phyloP scores from a whole-genome alignment of 2,329 filamentous ascomycete species.

The Colletotrichum karsti region DNA sequence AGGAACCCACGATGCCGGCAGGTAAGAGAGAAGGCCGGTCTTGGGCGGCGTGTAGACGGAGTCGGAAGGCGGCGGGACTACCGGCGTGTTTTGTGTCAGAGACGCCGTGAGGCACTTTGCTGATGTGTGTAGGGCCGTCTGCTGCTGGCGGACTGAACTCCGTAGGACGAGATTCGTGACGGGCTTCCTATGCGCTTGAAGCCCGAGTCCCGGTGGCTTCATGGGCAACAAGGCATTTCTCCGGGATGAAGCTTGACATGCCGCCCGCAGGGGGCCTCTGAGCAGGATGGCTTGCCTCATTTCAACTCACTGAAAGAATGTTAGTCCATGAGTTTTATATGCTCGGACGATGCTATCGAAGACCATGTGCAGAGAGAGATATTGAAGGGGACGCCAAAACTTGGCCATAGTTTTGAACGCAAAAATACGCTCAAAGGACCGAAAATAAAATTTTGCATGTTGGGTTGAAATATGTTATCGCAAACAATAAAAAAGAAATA shows the following conservation, averaged over 20 bases:
- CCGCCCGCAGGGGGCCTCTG: constrained; percentile 4
- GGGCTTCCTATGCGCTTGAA: constrained; percentile 6
- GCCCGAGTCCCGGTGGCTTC: background rate
- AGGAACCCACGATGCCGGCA: constrained; percentile 77
- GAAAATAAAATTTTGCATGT: no score
- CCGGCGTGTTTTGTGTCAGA: constrained; percentile 25
- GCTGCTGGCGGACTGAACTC: background rate
- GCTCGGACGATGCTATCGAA: background rate
- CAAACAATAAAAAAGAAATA: background rate
- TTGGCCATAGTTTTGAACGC: no score
- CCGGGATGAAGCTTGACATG: background rate
- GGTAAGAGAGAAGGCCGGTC: constrained; percentile 73
- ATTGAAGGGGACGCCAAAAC: background rate
- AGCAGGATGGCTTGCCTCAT: constrained; percentile 20
- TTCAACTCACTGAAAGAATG: background rate
- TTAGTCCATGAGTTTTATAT: background rate
- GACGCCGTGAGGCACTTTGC: constrained; percentile 6
- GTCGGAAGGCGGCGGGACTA: constrained; percentile 28
- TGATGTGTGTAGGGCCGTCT: constrained; percentile 23
- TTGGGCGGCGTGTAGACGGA: constrained; percentile 72
- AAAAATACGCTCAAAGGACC: no score
- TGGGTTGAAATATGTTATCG: no score
- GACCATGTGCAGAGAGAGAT: background rate
- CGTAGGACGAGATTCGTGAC: background rate
- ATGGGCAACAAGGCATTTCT: background rate